Percentiles rank a stretch among this genome's conserved stretches.
Conservation (phyloP, 176 grass and related monocot genomes). For the Triticum aestivum region DNA sequence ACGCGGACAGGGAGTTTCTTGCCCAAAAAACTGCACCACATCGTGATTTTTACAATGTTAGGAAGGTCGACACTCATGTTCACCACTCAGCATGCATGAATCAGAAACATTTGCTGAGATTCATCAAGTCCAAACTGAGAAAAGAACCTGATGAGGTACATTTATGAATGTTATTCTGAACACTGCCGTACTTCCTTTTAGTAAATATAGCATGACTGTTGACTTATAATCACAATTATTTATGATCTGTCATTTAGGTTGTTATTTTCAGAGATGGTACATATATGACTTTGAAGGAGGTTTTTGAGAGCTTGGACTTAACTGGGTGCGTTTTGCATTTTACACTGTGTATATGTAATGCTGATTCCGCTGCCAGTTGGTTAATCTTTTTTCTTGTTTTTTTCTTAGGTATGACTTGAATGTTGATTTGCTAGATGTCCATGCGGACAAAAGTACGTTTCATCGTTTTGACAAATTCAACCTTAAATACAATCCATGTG, state of each 20-base stretch:
- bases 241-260: slow-evolving; percentile 59
- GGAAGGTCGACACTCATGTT: slow-evolving; percentile 99
- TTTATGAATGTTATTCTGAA: neutral
- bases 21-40: slow-evolving; percentile 97
- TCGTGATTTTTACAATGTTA: slow-evolving; percentile 99
- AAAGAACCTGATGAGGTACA: slow-evolving; percentile 99
- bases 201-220: neutral
- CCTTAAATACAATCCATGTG: slow-evolving; percentile 98
- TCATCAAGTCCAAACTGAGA: slow-evolving; percentile 93
- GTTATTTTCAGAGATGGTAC: slow-evolving; percentile 99
- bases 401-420: slow-evolving; percentile 83
- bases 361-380: slow-evolving; percentile 12
- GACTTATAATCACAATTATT: slow-evolving; percentile 25
- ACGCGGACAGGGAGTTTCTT: slow-evolving; percentile 93
- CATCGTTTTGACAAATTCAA: slow-evolving; percentile 99
- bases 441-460: slow-evolving; percentile 99
- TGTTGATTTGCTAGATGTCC: slow-evolving; percentile 97
- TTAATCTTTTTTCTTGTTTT: slow-evolving; percentile 37
- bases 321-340: slow-evolving; percentile 64
- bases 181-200: neutral
- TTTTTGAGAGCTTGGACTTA: slow-evolving; percentile 98
- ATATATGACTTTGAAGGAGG: slow-evolving; percentile 97
- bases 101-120: slow-evolving; percentile 92
- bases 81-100: slow-evolving; percentile 99
- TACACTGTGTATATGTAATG: slow-evolving; percentile 16